Conservation (phyloP, 1,284 basidiomycete genomes). For the Phylloboletellus chloephorus region DNA sequence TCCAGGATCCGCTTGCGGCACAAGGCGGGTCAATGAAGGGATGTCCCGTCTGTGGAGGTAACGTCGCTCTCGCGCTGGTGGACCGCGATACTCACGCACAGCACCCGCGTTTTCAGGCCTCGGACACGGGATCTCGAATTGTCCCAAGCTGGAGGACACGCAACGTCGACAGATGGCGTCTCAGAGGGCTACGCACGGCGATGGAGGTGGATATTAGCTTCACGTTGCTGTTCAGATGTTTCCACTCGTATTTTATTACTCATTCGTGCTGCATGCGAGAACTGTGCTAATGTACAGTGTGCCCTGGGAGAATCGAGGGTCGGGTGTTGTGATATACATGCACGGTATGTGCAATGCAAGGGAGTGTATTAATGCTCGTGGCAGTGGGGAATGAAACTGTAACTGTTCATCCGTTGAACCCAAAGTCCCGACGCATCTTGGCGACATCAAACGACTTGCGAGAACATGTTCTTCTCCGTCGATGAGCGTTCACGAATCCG, state of each 20-base stretch:
- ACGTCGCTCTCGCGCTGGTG: slow-evolving; percentile 11
- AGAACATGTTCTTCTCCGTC: slow-evolving; percentile 10
- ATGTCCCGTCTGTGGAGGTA: slow-evolving; percentile 95
- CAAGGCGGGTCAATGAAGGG: slow-evolving; percentile 77
- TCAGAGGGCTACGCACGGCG: slow-evolving; percentile 65
- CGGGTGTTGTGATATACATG: slow-evolving; percentile 3
- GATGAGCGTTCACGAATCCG: not conserved
- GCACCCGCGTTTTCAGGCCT: slow-evolving; percentile 69
- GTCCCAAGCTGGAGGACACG: slow-evolving; percentile 94
- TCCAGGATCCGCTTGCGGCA: slow-evolving; percentile 86
- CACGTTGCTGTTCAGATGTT: not conserved
- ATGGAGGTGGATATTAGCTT: slow-evolving; percentile 45
- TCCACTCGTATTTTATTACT: not conserved
- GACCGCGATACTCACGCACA: slow-evolving; percentile 4
- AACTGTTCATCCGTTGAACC: slow-evolving; percentile 18
- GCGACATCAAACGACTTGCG: slow-evolving; percentile 16
- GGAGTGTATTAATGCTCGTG: not conserved
- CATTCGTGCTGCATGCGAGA: not conserved
- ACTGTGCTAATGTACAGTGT: slow-evolving; percentile 14
- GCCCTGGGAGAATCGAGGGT: not conserved
- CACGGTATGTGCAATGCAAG: slow-evolving; percentile 11
- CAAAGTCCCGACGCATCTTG: slow-evolving; percentile 21
- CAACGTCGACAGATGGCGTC: slow-evolving; percentile 85
- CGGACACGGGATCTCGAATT: slow-evolving; percentile 89
- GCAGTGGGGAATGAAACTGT: not conserved